Percentiles rank a stretch among this genome's conserved stretches.
Evolutionary conservation across 805 yeast genomes (phyloP).

Genomic region (Pichia thaimueangensis): DNA sequence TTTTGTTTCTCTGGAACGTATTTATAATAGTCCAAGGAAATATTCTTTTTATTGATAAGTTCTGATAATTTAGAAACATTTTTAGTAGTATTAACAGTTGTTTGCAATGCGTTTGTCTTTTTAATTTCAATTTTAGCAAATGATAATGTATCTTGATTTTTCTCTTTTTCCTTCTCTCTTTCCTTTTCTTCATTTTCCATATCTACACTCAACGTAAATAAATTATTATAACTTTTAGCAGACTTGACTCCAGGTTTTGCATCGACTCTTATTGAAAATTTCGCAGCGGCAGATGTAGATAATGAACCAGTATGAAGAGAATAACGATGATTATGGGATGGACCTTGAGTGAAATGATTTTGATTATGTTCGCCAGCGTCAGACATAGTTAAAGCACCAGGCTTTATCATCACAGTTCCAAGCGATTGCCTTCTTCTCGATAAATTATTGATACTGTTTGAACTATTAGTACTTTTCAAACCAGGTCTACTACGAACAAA

Average conservation of each 20-base stretch:
- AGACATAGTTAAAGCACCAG: not conserved
- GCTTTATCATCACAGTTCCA: not conserved
- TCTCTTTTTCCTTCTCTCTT: not conserved
- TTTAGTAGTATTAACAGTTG: not conserved
- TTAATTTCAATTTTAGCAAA: conserved; percentile 1
- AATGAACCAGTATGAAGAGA: no score
- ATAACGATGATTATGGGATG: no score
- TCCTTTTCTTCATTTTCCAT: not conserved
- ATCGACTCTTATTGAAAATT: not conserved
- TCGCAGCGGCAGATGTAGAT: no score
- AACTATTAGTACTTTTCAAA: not conserved
- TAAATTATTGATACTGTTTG: not conserved
- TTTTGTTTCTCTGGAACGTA: conserved; percentile 20
- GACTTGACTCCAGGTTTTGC: not conserved
- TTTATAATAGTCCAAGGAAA: conserved; percentile 37
- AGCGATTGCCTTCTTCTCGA: not conserved
- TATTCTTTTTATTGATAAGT: conserved; percentile 37
- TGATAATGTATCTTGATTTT: not conserved
- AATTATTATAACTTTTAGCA: conserved; percentile 7
- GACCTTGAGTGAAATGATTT: no score
- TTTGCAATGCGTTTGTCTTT: not conserved
- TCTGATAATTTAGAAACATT: conserved; percentile 30
- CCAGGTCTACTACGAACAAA: conserved; percentile 12
- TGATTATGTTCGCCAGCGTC: not conserved
- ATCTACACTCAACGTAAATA: not conserved